phyloP scores from a whole-genome alignment of 2,329 filamentous ascomycete species.

The Apiospora sp. region DNA sequence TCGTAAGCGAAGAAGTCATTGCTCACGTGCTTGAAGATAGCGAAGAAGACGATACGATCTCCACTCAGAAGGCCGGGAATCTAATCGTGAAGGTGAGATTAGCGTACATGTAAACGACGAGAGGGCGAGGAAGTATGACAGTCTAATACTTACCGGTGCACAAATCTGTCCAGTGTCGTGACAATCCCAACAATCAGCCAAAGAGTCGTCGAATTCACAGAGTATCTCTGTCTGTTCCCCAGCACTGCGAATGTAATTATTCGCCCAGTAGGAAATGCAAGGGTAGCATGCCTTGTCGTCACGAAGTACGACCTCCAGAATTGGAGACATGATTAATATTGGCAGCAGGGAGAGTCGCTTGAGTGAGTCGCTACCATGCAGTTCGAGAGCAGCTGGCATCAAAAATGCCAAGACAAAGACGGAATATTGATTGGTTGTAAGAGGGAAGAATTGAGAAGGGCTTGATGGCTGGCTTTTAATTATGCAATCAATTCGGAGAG shows the following conservation, averaged over 20 bases:
- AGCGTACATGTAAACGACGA: neutral
- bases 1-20: neutral
- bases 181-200: neutral
- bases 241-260: neutral
- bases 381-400: too few species aligned
- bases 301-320: neutral
- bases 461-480: too few species aligned
- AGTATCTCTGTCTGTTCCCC: neutral
- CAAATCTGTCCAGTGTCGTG: neutral
- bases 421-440: too few species aligned
- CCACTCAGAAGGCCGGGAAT: neutral
- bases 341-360: too few species aligned
- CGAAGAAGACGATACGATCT: neutral
- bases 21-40: neutral
- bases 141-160: neutral
- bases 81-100: neutral
- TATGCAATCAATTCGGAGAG: too few species aligned
- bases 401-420: too few species aligned
- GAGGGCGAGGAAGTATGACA: too few species aligned
- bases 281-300: neutral
- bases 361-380: too few species aligned
- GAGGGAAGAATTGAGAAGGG: too few species aligned
- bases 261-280: neutral
- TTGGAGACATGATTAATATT: too few species aligned
- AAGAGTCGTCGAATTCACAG: neutral